Evolutionary conservation across 495 filamentous ascomycete genomes (phyloP).

Genomic region (Cladorrhinum samala): DNA sequence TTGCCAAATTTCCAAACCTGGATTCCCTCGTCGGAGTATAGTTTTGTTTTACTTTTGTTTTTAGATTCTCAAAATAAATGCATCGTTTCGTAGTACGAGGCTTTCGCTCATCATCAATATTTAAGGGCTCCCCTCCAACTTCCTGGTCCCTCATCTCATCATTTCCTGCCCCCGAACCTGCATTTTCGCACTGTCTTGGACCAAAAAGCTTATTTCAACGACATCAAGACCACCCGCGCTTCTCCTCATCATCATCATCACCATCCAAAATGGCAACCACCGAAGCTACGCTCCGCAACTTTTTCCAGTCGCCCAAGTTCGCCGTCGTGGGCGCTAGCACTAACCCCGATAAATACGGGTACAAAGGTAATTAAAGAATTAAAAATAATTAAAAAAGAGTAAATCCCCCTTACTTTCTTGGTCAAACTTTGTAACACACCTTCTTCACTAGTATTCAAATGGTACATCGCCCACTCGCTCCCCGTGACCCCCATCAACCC

Average conservation of each 20-base stretch:
- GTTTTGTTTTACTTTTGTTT: too few relatives aligned
- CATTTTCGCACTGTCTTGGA: too few relatives aligned
- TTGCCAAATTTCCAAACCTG: neutral
- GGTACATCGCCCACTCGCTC: constrained; percentile 75
- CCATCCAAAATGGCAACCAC: constrained; percentile 36
- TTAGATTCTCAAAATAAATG: neutral
- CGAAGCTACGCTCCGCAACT: constrained; percentile 60
- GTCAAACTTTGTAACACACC: neutral
- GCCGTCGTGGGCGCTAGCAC: constrained; percentile 89
- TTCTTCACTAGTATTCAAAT: constrained; percentile 63
- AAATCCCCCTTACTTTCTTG: too few relatives aligned
- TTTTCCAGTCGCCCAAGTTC: constrained; percentile 78
- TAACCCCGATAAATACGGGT: constrained; percentile 80
- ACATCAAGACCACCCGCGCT: neutral
- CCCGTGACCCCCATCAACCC: constrained; percentile 82
- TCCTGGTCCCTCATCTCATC: neutral
- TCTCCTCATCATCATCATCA: constrained; percentile 4
- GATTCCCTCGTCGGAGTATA: too few relatives aligned
- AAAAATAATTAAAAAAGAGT: too few relatives aligned
- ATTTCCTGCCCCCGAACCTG: neutral
- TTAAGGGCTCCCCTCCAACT: neutral
- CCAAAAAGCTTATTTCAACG: too few relatives aligned
- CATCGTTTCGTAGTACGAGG: too few relatives aligned
- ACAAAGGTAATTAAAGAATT: constrained; percentile 75
- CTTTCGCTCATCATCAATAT: neutral